Conservation (phyloP, 2,329 filamentous ascomycete genomes). For the Hymenotorrendiella dingleyae region DNA sequence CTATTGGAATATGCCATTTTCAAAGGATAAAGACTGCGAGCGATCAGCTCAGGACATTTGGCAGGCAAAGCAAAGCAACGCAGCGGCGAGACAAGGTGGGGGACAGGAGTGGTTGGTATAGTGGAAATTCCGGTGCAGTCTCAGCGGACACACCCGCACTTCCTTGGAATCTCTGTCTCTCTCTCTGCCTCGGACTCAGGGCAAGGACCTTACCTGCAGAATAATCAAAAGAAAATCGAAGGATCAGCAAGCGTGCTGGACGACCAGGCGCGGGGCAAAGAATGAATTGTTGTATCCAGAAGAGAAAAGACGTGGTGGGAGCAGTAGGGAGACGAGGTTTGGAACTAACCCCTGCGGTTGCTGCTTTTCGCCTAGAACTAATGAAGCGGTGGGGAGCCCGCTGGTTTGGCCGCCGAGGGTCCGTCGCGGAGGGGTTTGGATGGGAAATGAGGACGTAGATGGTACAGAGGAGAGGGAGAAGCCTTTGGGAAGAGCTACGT, state of each 20-base stretch:
- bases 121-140: not conserved
- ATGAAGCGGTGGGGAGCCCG: too few relatives aligned
- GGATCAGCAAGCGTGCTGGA: slow-evolving; percentile 2
- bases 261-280: not conserved
- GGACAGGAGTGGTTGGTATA: not conserved
- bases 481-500: too few relatives aligned
- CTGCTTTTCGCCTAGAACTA: too few relatives aligned
- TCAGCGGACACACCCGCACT: not conserved
- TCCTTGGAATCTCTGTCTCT: too few relatives aligned
- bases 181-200: too few relatives aligned
- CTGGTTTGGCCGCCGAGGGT: too few relatives aligned
- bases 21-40: slow-evolving; percentile 21
- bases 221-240: not conserved
- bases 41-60: slow-evolving; percentile 1
- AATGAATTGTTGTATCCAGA: slow-evolving; percentile 3
- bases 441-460: too few relatives aligned
- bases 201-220: not conserved
- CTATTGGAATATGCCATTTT: slow-evolving; percentile 60
- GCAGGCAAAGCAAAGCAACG: not conserved
- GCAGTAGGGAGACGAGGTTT: too few relatives aligned
- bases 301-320: slow-evolving; percentile 1
- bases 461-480: too few relatives aligned
- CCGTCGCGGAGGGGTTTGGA: too few relatives aligned
- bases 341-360: too few relatives aligned
- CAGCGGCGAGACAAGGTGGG: slow-evolving; percentile 3